Evolutionary conservation across 2,329 filamentous ascomycete genomes (phyloP).

Genomic region (Claviceps spartinae): DNA sequence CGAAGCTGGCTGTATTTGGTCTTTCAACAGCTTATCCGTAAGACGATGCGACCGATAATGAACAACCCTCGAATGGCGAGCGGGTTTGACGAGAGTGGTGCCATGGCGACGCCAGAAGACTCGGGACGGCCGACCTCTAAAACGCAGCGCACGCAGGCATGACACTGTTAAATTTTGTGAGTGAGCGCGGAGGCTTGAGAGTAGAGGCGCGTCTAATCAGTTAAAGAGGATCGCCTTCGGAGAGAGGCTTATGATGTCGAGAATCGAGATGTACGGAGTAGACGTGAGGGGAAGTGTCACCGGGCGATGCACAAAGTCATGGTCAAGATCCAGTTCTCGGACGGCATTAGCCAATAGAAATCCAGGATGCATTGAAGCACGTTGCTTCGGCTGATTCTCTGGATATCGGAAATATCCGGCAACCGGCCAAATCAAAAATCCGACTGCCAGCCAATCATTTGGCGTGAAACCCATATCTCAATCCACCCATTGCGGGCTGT

Average conservation of each 20-base stretch:
- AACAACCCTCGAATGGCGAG: slow-evolving; percentile 12
- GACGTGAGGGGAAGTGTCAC: not conserved
- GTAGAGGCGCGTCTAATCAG: not conserved
- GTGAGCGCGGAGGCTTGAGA: not conserved
- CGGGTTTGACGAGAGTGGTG: slow-evolving; percentile 38
- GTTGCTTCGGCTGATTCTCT: not conserved
- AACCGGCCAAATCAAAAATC: slow-evolving; percentile 2
- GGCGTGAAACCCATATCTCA: not conserved
- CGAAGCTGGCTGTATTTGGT: not conserved
- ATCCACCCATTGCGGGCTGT: not conserved
- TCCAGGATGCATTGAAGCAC: not conserved
- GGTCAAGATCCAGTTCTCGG: not conserved
- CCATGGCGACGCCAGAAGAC: slow-evolving; percentile 34
- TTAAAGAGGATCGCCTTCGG: not conserved
- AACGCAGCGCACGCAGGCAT: slow-evolving; percentile 30
- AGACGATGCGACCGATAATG: not conserved
- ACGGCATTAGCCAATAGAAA: slow-evolving; percentile 2
- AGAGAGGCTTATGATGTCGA: not conserved
- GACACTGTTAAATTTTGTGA: not conserved
- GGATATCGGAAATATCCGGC: not conserved
- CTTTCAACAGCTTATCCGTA: slow-evolving; percentile 1
- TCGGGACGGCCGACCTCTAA: slow-evolving; percentile 32
- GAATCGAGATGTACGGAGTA: not conserved
- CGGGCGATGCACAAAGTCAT: not conserved
- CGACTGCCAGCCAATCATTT: not conserved